These are phyloP conservation scores for Flaveria sonorensis DNA, from an alignment of 129 eudicot genomes.

Conservation along the genomic window DNA sequence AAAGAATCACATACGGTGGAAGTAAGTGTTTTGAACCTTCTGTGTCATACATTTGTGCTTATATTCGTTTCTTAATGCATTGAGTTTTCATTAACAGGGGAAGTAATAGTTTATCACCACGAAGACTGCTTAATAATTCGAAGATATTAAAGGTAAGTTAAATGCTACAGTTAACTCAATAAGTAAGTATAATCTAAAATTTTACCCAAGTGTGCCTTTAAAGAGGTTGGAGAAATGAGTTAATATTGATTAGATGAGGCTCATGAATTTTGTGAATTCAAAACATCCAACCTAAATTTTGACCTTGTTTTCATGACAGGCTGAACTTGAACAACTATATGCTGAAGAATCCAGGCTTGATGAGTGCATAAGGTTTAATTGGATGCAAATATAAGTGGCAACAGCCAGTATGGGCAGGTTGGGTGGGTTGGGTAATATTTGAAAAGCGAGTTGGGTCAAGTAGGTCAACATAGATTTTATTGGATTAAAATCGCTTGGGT, in stretches of 20 bases:
- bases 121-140: slow-evolving; percentile 34
- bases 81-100: slow-evolving; percentile 49
- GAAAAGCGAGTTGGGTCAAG: neutral
- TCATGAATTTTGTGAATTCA: neutral
- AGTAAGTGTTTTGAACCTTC: slow-evolving; percentile 39
- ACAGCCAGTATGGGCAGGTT: slow-evolving; percentile 2
- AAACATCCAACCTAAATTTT: slow-evolving; percentile 8
- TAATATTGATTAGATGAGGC: slow-evolving; percentile 1
- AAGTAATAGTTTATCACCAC: slow-evolving; percentile 30
- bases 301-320: slow-evolving; percentile 43
- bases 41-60: slow-evolving; percentile 12
- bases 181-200: neutral
- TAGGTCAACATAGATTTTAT: neutral
- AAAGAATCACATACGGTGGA: slow-evolving; percentile 71
- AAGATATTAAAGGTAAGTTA: slow-evolving; percentile 51
- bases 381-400: slow-evolving; percentile 7
- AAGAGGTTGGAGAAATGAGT: neutral
- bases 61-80: slow-evolving; percentile 25
- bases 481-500: neutral
- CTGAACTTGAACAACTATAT: slow-evolving; percentile 49
- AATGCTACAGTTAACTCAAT: slow-evolving; percentile 9
- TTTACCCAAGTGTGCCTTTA: slow-evolving; percentile 1
- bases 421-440: neutral
- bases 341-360: slow-evolving; percentile 64
- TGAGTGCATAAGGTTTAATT: slow-evolving; percentile 65